Percentiles rank a stretch among this genome's conserved stretches.
Conservation (phyloP, 257 asterid species). For the Lavandula angustifolia region DNA sequence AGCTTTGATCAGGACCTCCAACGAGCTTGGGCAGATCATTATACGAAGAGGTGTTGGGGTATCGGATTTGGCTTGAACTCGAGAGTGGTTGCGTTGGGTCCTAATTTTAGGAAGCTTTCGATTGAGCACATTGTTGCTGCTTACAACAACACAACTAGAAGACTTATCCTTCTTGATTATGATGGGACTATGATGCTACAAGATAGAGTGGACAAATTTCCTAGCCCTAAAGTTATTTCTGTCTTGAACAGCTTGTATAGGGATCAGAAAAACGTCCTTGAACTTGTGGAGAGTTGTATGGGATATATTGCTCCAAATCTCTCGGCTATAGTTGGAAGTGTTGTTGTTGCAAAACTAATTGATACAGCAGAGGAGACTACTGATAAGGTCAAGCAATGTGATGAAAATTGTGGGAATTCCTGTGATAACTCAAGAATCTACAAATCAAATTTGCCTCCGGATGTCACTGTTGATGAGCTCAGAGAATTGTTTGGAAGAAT, state of each 20-base stretch:
- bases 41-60: slow-evolving; percentile 81
- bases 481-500: no score
- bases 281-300: no score
- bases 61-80: slow-evolving; percentile 72
- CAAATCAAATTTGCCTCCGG: no score
- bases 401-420: no score
- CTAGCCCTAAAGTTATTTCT: slow-evolving; percentile 53
- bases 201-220: slow-evolving; percentile 68
- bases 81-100: slow-evolving; percentile 72
- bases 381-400: no score
- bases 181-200: slow-evolving; percentile 86
- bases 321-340: no score
- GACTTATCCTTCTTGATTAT: slow-evolving; percentile 78
- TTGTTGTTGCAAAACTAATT: no score
- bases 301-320: no score
- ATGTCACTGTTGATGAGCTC: no score
- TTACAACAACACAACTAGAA: slow-evolving; percentile 45
- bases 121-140: slow-evolving; percentile 66
- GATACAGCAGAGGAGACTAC: no score
- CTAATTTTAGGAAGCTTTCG: slow-evolving; percentile 68
- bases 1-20: slow-evolving; percentile 75
- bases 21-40: slow-evolving; percentile 71
- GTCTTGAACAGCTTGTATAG: slow-evolving; percentile 62
- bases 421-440: no score
- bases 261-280: slow-evolving; percentile 69